Conservation (phyloP, 257 asterid genomes). For the Nemophila menziesii region DNA sequence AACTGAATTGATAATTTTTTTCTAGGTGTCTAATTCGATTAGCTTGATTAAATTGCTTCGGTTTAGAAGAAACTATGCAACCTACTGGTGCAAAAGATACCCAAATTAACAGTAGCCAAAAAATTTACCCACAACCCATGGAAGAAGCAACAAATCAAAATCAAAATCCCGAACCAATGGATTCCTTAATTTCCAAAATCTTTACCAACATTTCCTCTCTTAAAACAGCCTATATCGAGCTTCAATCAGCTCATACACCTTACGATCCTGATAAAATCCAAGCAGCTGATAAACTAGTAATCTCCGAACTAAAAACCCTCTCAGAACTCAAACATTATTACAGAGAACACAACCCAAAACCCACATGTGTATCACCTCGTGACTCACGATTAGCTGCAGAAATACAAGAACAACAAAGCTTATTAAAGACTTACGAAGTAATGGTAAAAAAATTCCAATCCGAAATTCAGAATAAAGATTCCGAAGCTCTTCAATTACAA, state of each 20-base stretch:
- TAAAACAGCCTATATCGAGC: slow-evolving; percentile 88
- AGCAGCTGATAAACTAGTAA: slow-evolving; percentile 92
- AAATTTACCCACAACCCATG: slow-evolving; percentile 99
- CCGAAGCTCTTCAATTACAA: slow-evolving; percentile 74
- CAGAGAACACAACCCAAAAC: slow-evolving; percentile 92
- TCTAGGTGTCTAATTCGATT: too few species aligned
- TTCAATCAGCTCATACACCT: slow-evolving; percentile 93
- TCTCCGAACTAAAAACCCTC: slow-evolving; percentile 78
- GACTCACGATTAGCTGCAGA: slow-evolving; percentile 97
- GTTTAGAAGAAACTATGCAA: slow-evolving; percentile 84
- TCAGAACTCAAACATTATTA: slow-evolving; percentile 96
- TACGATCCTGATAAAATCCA: slow-evolving; percentile 95
- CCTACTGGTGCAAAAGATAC: slow-evolving; percentile 75
- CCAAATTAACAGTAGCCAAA: slow-evolving; percentile 85
- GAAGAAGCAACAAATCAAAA: slow-evolving; percentile 74
- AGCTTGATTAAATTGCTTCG: slow-evolving; percentile 4
- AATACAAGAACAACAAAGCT: slow-evolving; percentile 95
- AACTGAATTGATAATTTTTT: too few species aligned
- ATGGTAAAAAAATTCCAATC: slow-evolving; percentile 98
- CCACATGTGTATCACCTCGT: slow-evolving; percentile 82
- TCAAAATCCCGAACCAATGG: slow-evolving; percentile 80
- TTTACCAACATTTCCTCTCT: slow-evolving; percentile 81
- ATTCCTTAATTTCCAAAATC: slow-evolving; percentile 68
- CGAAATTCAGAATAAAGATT: slow-evolving; percentile 93
- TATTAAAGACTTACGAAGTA: slow-evolving; percentile 87